A percentile compares a stretch with the other conserved stretches of the same genome.
Evolutionary conservation across 2,329 filamentous ascomycete species (phyloP).

Genomic region (Aureobasidium sp.): DNA sequence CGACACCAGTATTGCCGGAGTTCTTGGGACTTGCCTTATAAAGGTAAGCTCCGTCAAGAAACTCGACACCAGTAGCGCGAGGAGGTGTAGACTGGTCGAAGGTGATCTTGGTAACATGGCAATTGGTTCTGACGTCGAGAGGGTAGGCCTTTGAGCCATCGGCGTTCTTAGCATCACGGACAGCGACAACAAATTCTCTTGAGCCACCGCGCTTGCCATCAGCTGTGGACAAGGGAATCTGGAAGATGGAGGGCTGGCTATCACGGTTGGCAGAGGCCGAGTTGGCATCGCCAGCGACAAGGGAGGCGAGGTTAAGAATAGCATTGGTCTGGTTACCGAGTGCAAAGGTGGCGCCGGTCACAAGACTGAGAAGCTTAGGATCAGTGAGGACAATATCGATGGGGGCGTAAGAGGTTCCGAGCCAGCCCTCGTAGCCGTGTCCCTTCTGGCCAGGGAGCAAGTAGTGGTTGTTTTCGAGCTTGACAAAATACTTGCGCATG

Average conservation of each 20-base stretch:
- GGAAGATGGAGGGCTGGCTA: conserved; percentile 42
- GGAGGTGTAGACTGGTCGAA: conserved; percentile 52
- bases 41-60: conserved; percentile 32
- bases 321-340: conserved; percentile 11
- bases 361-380: conserved; percentile 45
- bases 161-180: conserved; percentile 40
- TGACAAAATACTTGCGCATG: conserved; percentile 52
- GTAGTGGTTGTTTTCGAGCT: conserved; percentile 36
- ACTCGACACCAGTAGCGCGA: conserved; percentile 39
- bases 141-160: conserved; percentile 49
- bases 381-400: conserved; percentile 42
- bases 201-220: conserved; percentile 43
- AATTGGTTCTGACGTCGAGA: conserved; percentile 50
- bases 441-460: conserved; percentile 26
- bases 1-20: not conserved
- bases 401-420: conserved; percentile 42
- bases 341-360: conserved; percentile 40
- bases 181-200: conserved; percentile 48
- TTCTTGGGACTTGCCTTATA: conserved; percentile 31
- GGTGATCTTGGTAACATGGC: conserved; percentile 57
- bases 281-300: conserved; percentile 32
- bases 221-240: conserved; percentile 51
- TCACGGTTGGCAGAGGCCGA: conserved; percentile 41
- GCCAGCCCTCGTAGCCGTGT: conserved; percentile 54
- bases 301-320: conserved; percentile 2